These are phyloP conservation scores for Pochonia chlamydosporia DNA, from an alignment of 2,329 filamentous ascomycete species.

Conservation along the genomic window DNA sequence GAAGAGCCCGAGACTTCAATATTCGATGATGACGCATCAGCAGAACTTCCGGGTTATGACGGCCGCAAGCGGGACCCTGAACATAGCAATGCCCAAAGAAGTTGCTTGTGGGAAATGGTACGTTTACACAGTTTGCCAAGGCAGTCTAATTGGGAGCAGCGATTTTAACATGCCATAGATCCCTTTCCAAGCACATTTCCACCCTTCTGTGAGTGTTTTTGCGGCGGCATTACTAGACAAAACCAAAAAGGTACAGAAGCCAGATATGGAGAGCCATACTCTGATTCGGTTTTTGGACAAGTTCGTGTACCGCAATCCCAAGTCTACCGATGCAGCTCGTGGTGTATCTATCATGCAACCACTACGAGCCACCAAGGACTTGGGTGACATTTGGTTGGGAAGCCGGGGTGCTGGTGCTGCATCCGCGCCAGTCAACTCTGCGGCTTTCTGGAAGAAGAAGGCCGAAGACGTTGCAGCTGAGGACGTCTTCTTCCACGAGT, in stretches of 20 bases:
- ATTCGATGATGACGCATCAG: slow-evolving; percentile 58
- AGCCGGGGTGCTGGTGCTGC: slow-evolving; percentile 38
- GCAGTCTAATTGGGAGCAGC: not conserved
- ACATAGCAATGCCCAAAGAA: slow-evolving; percentile 86
- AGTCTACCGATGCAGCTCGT: slow-evolving; percentile 59
- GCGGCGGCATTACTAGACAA: slow-evolving; percentile 65
- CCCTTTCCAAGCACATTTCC: slow-evolving; percentile 62
- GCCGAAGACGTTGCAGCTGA: slow-evolving; percentile 81
- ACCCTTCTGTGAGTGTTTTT: slow-evolving; percentile 86
- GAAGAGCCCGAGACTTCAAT: slow-evolving; percentile 70
- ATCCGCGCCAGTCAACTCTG: slow-evolving; percentile 63
- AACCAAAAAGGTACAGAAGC: slow-evolving; percentile 73
- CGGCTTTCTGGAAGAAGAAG: slow-evolving; percentile 88
- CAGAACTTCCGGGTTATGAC: slow-evolving; percentile 57
- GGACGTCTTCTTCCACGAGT: slow-evolving; percentile 97
- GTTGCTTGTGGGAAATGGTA: slow-evolving; percentile 88
- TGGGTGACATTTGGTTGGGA: slow-evolving; percentile 51
- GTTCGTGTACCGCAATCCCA: slow-evolving; percentile 95
- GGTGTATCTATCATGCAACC: slow-evolving; percentile 97
- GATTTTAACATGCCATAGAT: slow-evolving; percentile 17
- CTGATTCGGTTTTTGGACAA: slow-evolving; percentile 95
- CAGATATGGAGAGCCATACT: slow-evolving; percentile 83
- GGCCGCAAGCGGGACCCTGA: slow-evolving; percentile 87
- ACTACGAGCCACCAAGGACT: slow-evolving; percentile 47
- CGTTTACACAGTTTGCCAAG: slow-evolving; percentile 21